Conservation (phyloP, 768 basidiomycete genomes). For the Tricholoma saponaceum region DNA sequence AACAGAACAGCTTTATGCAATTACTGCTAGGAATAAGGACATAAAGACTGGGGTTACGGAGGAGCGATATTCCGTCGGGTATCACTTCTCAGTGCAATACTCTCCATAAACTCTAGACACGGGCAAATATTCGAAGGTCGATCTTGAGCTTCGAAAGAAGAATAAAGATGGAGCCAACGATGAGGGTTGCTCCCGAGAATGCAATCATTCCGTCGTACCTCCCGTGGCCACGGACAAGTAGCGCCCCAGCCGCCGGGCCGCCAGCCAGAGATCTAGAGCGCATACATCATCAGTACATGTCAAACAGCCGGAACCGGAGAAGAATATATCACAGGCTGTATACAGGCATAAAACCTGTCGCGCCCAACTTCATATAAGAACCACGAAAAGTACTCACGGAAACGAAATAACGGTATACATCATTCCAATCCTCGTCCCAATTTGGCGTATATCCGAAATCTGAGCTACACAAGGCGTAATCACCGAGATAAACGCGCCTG, state of each 20-base stretch:
- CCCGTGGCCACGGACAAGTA: constrained; percentile 44
- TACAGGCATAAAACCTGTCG: not conserved
- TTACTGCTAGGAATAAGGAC: no score
- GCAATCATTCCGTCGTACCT: constrained; percentile 49
- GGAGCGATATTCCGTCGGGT: no score
- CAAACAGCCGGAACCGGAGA: not conserved
- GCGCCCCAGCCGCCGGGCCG: constrained; percentile 57
- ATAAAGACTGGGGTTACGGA: no score
- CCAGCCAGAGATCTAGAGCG: constrained; percentile 55
- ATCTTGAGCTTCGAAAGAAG: constrained; percentile 46
- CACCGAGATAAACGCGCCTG: constrained; percentile 65
- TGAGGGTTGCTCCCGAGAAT: constrained; percentile 55
- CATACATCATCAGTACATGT: not conserved
- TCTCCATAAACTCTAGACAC: constrained; percentile 31
- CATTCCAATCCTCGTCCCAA: constrained; percentile 61
- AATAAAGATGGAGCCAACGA: constrained; percentile 57
- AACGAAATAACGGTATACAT: constrained; percentile 63
- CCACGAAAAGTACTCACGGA: constrained; percentile 49
- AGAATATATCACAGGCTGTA: not conserved
- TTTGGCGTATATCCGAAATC: constrained; percentile 53
- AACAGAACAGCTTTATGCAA: no score
- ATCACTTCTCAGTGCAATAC: no score
- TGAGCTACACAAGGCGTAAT: constrained; percentile 66
- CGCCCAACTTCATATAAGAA: not conserved
- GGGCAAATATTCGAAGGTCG: constrained; percentile 36